Conservation (phyloP, 2,329 filamentous ascomycete species). For the Pestalotiopsis sp. region DNA sequence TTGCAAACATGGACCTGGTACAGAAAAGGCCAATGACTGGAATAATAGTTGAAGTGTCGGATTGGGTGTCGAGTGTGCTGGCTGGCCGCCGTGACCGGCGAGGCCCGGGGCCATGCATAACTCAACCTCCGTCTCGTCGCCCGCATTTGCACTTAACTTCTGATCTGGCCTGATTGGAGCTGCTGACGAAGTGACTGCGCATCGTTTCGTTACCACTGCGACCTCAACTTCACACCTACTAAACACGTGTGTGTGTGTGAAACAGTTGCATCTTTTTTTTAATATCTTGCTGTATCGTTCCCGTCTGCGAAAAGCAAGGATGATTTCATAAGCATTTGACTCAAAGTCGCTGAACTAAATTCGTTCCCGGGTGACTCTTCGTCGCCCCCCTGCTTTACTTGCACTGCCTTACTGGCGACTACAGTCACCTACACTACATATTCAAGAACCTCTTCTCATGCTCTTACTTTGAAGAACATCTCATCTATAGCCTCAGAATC, state of each 20-base stretch:
- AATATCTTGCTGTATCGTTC: background rate
- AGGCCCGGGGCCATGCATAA: background rate
- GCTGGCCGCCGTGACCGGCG: background rate
- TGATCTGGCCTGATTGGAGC: background rate
- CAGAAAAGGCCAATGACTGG: too few relatives aligned
- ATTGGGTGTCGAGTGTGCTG: background rate
- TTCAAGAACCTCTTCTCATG: background rate
- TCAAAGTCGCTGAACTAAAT: background rate
- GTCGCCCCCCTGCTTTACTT: background rate
- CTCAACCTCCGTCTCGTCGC: background rate
- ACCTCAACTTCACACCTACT: background rate
- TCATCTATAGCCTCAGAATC: background rate
- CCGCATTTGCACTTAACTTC: background rate
- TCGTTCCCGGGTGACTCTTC: background rate
- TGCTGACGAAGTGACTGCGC: background rate
- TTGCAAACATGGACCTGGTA: too few relatives aligned
- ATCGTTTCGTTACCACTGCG: background rate
- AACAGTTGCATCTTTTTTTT: background rate
- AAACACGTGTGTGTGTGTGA: background rate
- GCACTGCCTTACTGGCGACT: background rate
- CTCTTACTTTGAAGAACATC: slow-evolving; percentile 12
- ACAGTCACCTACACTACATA: background rate
- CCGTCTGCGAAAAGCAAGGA: background rate
- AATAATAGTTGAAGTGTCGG: background rate
- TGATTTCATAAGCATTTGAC: background rate